Evolutionary conservation across 2,329 filamentous ascomycete species (phyloP), one percentile per base, ranked within the genome.

Genomic region (Microdochium nivale): DNA sequence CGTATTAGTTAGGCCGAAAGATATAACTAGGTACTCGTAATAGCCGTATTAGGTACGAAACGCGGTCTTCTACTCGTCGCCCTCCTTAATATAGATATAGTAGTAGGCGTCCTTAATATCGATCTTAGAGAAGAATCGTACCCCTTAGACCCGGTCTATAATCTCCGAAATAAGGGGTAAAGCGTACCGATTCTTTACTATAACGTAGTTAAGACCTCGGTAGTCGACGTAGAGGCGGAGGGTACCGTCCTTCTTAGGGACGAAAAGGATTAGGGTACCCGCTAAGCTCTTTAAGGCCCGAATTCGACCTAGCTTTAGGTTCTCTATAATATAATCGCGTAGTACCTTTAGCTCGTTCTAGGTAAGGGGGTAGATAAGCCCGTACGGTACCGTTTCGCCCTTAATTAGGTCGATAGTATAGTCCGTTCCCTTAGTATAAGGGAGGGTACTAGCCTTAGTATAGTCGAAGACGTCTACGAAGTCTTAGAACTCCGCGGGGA

Each of bases 21-120:
- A n/a, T n/a, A n/a, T n/a, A n/a, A n/a, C n/a, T n/a, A n/a, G n/a
- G n/a, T n/a, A n/a, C n/a, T n/a, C n/a, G n/a, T n/a, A n/a, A n/a
- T n/a, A n/a, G n/a, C n/a, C n/a, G n/a, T 63, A 70, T 25, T 58
- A 49, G 2, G 57, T 69, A 23, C 51, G 25, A 51, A 71, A 72
- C 0, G 58, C 59, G 19, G 55, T 70, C 52, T 65, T 69, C 59
- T 55, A 68, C 53, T 69, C 55, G 35, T 71, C 51, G 5, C 60
- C 60, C 56, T 59, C 24, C 23, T 54, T 57, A 23, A 72, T 69
- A 10, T 55, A 27, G 1, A 71, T 62, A 1, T 58, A 43, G 44
- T 71, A 60, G 55, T 66, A 71, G 11, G 53, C 52, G 25, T 58
- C 55, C 53, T 63, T 62, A 2, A 64, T 52, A 54, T 67, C 57